Evolutionary conservation across 78 protist genomes (phyloP).

Genomic region (Tieghemostelium lacteum): DNA sequence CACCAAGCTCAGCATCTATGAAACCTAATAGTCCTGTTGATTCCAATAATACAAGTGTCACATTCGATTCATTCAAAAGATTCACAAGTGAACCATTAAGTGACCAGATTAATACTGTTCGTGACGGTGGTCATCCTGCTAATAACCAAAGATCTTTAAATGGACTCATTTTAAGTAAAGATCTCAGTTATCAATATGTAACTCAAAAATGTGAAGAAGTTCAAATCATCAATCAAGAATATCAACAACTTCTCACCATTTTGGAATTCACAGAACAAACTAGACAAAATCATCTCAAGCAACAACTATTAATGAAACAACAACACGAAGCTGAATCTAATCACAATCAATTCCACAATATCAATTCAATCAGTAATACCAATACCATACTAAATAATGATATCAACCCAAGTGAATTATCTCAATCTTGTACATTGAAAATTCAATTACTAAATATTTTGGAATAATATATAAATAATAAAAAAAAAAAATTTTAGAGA

Average conservation of each 20-base stretch:
- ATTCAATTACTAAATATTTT: slow-evolving; percentile 41
- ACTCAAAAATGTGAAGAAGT: neutral
- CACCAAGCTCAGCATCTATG: neutral
- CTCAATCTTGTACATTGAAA: slow-evolving; percentile 32
- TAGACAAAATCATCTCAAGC: neutral
- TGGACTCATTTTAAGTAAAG: neutral
- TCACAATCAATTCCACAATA: neutral
- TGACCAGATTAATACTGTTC: neutral
- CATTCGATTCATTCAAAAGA: slow-evolving; percentile 60
- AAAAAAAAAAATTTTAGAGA: too few species aligned
- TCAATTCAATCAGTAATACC: neutral
- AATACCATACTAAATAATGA: neutral
- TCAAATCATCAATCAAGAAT: slow-evolving; percentile 6
- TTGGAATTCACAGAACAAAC: slow-evolving; percentile 3
- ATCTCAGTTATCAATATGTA: neutral
- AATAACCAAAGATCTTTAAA: neutral
- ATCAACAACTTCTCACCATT: slow-evolving; percentile 4
- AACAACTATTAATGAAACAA: neutral
- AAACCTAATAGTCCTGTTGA: neutral
- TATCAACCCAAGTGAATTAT: neutral
- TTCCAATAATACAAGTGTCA: slow-evolving; percentile 23
- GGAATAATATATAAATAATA: slow-evolving; percentile 17
- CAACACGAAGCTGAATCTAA: neutral
- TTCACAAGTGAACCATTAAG: slow-evolving; percentile 8
- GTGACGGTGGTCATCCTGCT: neutral